Evolutionary conservation across 148 eudicot genomes (phyloP).

Genomic region (Pouteria glomerata): DNA sequence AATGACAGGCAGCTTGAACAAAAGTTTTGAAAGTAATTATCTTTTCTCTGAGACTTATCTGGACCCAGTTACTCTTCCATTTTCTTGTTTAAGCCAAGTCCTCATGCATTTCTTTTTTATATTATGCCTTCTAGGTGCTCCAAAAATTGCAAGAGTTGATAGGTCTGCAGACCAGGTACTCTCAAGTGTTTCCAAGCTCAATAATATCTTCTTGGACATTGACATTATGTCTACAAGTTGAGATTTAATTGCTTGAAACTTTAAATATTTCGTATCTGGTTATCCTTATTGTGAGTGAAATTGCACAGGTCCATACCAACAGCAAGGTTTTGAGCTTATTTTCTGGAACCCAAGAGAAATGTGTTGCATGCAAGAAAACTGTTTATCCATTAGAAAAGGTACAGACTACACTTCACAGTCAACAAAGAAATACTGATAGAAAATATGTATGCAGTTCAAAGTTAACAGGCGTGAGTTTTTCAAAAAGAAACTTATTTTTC

Average conservation of each 20-base stretch:
- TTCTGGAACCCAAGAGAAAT: slow-evolving; percentile 88
- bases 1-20: slow-evolving; percentile 85
- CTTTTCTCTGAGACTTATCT: neutral
- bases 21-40: slow-evolving; percentile 75
- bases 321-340: slow-evolving; percentile 66
- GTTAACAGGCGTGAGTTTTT: neutral
- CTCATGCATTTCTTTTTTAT: neutral
- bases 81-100: neutral
- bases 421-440: neutral
- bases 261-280: neutral
- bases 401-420: slow-evolving; percentile 10
- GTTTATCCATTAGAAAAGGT: slow-evolving; percentile 65
- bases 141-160: slow-evolving; percentile 51
- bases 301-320: slow-evolving; percentile 13
- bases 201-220: neutral
- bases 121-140: slow-evolving; percentile 39
- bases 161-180: slow-evolving; percentile 58
- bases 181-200: neutral
- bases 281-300: neutral
- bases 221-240: neutral
- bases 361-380: slow-evolving; percentile 78
- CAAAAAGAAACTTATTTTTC: neutral
- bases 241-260: neutral
- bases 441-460: neutral
- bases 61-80: neutral